These are phyloP conservation scores for Pouteria glomerata DNA, from an alignment of 148 eudicot species.

Conservation along the genomic window DNA sequence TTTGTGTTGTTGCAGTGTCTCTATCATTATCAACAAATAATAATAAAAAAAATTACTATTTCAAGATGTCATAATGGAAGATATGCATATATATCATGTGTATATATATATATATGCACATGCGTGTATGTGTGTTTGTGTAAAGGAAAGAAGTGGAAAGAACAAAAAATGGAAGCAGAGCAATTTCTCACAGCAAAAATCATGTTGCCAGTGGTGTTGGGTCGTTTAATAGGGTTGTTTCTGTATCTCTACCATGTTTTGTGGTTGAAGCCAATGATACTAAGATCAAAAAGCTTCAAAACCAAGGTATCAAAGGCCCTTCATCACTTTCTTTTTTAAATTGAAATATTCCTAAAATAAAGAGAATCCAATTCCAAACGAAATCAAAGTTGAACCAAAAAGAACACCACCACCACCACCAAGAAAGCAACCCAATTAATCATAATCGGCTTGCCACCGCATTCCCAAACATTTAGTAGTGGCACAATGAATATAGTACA, in stretches of 20 bases:
- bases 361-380: conserved; percentile 20
- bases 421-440: neutral
- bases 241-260: conserved; percentile 9
- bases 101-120: too few species aligned
- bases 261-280: conserved; percentile 24
- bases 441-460: conserved; percentile 40
- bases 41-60: too few species aligned
- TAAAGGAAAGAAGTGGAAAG: too few species aligned
- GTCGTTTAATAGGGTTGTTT: conserved; percentile 10
- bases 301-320: conserved; percentile 48
- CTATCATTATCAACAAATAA: too few species aligned
- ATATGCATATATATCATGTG: too few species aligned
- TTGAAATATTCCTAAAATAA: conserved; percentile 47
- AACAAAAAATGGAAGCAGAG: neutral
- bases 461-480: conserved; percentile 40
- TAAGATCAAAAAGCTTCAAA: conserved; percentile 30
- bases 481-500: conserved; percentile 44
- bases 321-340: conserved; percentile 23
- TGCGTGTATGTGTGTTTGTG: too few species aligned
- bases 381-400: neutral
- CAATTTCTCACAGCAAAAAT: neutral
- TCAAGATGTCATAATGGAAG: too few species aligned
- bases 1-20: too few species aligned
- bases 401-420: neutral
- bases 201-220: conserved; percentile 15